Conservation (phyloP, 2,329 filamentous ascomycete genomes). For the Trichophyton equinum region DNA sequence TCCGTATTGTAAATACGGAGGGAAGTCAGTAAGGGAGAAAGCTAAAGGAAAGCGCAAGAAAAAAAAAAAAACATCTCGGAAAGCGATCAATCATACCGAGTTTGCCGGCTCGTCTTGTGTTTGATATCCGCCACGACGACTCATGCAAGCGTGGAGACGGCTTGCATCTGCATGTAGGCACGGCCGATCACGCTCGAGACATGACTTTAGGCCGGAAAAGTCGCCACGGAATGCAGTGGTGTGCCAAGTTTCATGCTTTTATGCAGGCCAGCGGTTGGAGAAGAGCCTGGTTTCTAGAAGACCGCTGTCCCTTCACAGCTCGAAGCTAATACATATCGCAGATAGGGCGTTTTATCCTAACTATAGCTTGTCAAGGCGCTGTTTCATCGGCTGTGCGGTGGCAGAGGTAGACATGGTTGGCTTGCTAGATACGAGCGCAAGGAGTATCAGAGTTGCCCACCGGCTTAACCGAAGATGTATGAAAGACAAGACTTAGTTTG, state of each 20-base stretch:
- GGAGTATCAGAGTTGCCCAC: neutral
- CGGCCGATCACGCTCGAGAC: neutral
- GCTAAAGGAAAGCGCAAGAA: neutral
- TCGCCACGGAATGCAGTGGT: neutral
- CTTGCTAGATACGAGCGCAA: neutral
- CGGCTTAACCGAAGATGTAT: neutral
- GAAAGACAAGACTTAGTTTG: too few species aligned
- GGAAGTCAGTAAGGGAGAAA: neutral
- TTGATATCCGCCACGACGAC: neutral
- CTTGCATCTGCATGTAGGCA: neutral
- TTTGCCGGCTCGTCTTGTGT: neutral
- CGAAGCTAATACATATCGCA: neutral
- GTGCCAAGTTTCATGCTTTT: neutral
- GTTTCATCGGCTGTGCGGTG: neutral
- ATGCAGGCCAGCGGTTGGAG: neutral
- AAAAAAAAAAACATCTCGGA: neutral
- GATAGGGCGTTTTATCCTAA: neutral
- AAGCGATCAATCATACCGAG: neutral
- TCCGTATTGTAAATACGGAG: neutral
- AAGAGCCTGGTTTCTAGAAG: constrained; percentile 2
- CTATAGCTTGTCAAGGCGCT: neutral
- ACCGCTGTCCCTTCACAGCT: neutral
- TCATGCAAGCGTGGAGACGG: neutral
- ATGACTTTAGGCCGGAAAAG: neutral
- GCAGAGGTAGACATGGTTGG: neutral